Base-by-base conservation (phyloP, 176 grass and related monocot species). In the Dactylis glomerata region DNA sequence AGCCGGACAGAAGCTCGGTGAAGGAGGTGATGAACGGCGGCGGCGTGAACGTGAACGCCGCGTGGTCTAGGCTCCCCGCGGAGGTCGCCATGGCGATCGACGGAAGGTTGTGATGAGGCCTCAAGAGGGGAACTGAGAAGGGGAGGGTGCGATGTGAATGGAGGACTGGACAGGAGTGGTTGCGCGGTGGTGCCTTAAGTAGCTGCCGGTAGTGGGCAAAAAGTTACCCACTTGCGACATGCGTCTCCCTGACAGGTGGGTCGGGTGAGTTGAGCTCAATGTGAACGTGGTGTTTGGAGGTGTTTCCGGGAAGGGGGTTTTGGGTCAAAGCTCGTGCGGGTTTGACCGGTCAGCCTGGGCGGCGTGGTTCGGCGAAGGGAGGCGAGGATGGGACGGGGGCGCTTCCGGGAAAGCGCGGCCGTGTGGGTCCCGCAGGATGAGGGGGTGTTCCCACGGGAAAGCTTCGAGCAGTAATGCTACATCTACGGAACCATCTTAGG, bases 1-100 rank as follows among this genome's bases (percentile, higher is more conserved):
- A 63, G 22, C 93, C 89, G 0, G 91, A 82, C 1, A 98, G 91
- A 26, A 98, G 89, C 22, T 98, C 91, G 0, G 96, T 90, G 89
- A 99, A 99, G 31, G 91, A 88, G 3, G 91, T 83, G 73, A 92
- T 89, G 57, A 89, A 91, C 1, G 85, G n/a, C 30, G 91, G 81
- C 67, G 89, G 84, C 28, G 92, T 86, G 89, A 90, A 92, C 47
- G 92, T 57, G 72, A 93, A 98, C 16, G 34, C 80, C 5, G 75
- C 87, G 65, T 93, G 90, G 52, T 97, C 91, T 57, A 92, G 59
- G 34, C 85, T 92, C 81, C 91, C 91, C 16, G 93, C 75, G 37
- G 85, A 81, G 7, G 91, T 92, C 20, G 84, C 81, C 91, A 94
- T 89, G 58, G 42, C 51, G 27, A 80, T 41, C 36, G 26, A n/a